These are phyloP conservation scores for Thalassiosira ordinaria DNA, from an alignment of 352 stramenopile species.

Conservation along the genomic window DNA sequence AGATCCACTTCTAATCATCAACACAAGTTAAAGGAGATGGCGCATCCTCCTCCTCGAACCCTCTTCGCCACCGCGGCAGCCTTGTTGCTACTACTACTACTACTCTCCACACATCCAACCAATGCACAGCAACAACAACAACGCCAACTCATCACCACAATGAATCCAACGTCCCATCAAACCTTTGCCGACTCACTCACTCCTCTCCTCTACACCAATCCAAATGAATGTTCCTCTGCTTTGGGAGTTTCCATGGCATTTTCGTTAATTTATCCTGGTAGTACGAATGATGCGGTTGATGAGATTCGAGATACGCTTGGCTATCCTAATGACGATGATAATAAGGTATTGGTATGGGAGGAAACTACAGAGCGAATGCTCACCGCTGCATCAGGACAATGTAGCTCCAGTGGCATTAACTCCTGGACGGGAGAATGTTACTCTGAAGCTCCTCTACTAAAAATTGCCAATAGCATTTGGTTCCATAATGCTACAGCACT, in stretches of 20 bases:
- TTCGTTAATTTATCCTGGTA: conserved; percentile 27
- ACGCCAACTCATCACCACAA: too few species aligned
- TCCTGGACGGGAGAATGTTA: conserved; percentile 3
- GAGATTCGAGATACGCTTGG: conserved; percentile 24
- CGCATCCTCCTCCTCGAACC: too few species aligned
- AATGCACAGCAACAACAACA: too few species aligned
- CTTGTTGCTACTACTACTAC: too few species aligned
- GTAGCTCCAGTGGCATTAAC: background rate
- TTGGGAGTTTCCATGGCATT: conserved; percentile 46
- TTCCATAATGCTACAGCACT: conserved; percentile 18
- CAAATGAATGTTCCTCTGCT: conserved; percentile 42
- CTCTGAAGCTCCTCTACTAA: conserved; percentile 15
- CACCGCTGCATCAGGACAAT: too few species aligned
- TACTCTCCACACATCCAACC: too few species aligned
- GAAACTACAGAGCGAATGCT: background rate
- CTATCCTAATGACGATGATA: conserved; percentile 7
- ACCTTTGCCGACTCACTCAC: conserved; percentile 29
- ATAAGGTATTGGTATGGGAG: conserved; percentile 23
- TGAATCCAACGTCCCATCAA: background rate
- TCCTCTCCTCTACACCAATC: conserved; percentile 21
- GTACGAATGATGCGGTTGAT: conserved; percentile 10
- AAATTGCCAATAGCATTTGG: conserved; percentile 45
- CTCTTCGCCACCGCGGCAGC: too few species aligned
- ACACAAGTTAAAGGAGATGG: too few species aligned
- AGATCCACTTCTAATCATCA: too few species aligned